Base-by-base conservation (phyloP, 805 yeast genomes). In the Myxozyma geophila region DNA sequence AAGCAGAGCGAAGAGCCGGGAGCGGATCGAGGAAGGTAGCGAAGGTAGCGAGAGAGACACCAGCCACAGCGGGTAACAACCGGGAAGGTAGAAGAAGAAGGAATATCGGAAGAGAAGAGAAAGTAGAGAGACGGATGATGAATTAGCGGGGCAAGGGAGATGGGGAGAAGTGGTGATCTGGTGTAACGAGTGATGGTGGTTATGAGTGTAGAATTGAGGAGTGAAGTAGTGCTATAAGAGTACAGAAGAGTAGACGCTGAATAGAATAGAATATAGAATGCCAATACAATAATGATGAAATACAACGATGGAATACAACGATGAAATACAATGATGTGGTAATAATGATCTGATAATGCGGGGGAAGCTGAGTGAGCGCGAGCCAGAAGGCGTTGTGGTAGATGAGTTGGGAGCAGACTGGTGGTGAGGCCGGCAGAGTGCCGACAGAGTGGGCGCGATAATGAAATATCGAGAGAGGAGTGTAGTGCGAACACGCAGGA, bases 341-440 rank as follows among this genome's bases (percentile, higher is more conserved):
- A 28, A 28, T 28, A 28, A 28, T 28, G 28, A 28, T 28, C 5
- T 28, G 28, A 28, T 28, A 28, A 28, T 28, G 28, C 28, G 28
- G 28, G 28, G 28, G 28, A 28, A 28, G 28, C 28, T 5, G 28
- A 28, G 28, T 46, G 49, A 46, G 49, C 15, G 19, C 49, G 28
- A 46, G 17, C 28, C 15, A 17, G 49, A 19, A 46, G 28, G 28
- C 28, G 28, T 28, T 28, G 43, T 39, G 2, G 43, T 4, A 2
- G 43, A 39, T n/a, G n/a, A 39, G 43, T n/a, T 28, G 41, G 41
- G n/a, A 35, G 12, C 6, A 43, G 23, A n/a, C 54, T 15, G 54
- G 54, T 50, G 41, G 35, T 17, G 54, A 50, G 54, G 54, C 54
- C 54, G 8, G 54, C 54, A 33, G 43, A 35, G 54, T 33, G 43